Conservation (phyloP, 129 eudicot genomes). For the Artemisia annua region DNA sequence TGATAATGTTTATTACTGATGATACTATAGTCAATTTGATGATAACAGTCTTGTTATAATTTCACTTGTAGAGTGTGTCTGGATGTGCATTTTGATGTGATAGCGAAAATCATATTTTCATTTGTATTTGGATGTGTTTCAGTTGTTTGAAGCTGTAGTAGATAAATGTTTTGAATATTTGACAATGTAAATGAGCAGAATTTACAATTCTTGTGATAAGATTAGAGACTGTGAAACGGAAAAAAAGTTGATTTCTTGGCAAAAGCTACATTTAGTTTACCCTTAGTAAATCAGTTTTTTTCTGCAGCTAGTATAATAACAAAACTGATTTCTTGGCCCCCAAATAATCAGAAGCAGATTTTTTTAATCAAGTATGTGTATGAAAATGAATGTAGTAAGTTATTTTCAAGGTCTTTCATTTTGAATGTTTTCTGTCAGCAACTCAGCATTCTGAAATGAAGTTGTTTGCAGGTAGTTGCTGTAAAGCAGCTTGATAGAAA, state of each 20-base stretch:
- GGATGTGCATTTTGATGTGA: constrained; percentile 6
- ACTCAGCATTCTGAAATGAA: constrained; percentile 15
- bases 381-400: too few species aligned
- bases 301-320: not conserved
- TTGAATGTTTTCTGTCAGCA: not conserved
- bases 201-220: not conserved
- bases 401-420: not conserved
- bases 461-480: constrained; percentile 75
- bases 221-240: not conserved
- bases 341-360: not conserved
- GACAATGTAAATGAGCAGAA: not conserved
- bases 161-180: too few species aligned
- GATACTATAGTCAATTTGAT: not conserved
- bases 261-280: too few species aligned
- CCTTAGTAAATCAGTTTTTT: not conserved
- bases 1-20: not conserved
- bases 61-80: not conserved
- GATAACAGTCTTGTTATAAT: not conserved
- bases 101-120: too few species aligned
- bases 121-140: constrained; percentile 12
- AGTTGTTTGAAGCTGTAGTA: not conserved
- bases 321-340: not conserved
- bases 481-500: constrained; percentile 89
- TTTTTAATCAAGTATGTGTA: too few species aligned
- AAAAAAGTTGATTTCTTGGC: too few species aligned